phyloP scores from a whole-genome alignment of 2,329 filamentous ascomycete genomes.

The Diaporthe ilicicola region DNA sequence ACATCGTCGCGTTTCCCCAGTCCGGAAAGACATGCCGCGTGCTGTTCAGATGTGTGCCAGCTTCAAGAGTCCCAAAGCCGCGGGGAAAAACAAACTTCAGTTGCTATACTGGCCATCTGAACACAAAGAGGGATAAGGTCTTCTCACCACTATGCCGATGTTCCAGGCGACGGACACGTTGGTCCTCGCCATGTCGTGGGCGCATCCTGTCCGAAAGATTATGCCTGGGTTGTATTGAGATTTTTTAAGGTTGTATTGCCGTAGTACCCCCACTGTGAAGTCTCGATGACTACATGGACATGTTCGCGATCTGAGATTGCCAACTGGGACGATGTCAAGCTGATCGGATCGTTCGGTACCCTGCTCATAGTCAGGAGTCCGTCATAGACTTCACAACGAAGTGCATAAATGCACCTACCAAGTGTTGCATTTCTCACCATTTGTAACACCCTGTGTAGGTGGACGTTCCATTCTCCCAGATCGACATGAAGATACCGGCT shows the following conservation, averaged over 20 bases:
- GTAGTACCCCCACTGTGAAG: neutral
- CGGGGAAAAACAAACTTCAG: too few relatives aligned
- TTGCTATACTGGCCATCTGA: neutral
- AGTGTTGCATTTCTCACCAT: neutral
- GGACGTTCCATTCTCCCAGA: conserved; percentile 11
- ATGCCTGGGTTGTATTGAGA: conserved; percentile 21
- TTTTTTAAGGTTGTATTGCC: neutral
- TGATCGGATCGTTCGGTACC: conserved; percentile 13
- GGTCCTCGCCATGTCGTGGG: conserved; percentile 6
- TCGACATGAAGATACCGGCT: conserved; percentile 10
- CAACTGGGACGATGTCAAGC: neutral
- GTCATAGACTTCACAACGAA: neutral
- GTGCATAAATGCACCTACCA: neutral
- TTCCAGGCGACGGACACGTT: conserved; percentile 19
- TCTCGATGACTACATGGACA: neutral
- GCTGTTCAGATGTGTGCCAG: conserved; percentile 17
- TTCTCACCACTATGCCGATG: conserved; percentile 19
- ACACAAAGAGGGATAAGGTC: neutral
- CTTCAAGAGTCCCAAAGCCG: neutral
- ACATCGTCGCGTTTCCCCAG: conserved; percentile 18
- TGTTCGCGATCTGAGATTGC: conserved; percentile 3
- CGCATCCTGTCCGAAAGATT: conserved; percentile 3
- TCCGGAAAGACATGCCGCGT: conserved; percentile 18
- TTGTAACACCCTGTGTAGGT: conserved; percentile 17
- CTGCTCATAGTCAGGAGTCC: neutral